phyloP scores from a whole-genome alignment of 1,139 yeast genomes.

The Meyerozyma sp. region DNA sequence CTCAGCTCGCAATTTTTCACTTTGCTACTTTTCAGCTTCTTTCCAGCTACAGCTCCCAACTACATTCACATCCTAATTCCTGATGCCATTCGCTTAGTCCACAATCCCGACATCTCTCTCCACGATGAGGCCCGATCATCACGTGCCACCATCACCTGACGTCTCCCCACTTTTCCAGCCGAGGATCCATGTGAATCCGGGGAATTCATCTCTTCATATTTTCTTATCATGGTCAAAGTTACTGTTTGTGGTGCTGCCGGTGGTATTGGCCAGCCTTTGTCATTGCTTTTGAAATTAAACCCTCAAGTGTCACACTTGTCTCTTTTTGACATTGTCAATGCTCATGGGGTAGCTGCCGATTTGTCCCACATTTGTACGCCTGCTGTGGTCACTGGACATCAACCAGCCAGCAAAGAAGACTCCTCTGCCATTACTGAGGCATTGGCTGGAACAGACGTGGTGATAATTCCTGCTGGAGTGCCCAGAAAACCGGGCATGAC shows the following conservation, averaged over 20 bases:
- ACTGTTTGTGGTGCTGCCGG: slow-evolving; percentile 79
- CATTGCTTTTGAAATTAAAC: slow-evolving; percentile 57
- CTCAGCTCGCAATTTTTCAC: too few relatives aligned
- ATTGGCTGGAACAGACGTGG: slow-evolving; percentile 51
- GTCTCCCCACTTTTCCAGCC: slow-evolving; percentile 1
- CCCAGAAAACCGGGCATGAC: slow-evolving; percentile 82
- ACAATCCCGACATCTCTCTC: too few relatives aligned
- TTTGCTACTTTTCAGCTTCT: too few relatives aligned
- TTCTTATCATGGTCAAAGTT: slow-evolving; percentile 49
- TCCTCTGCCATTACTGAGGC: slow-evolving; percentile 45
- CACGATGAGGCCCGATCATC: neutral
- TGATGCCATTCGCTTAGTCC: too few relatives aligned
- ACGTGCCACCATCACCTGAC: neutral
- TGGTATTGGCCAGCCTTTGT: slow-evolving; percentile 75
- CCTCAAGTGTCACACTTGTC: slow-evolving; percentile 51
- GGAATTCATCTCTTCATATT: neutral
- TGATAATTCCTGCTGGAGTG: slow-evolving; percentile 76
- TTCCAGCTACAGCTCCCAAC: too few relatives aligned
- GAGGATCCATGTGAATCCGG: slow-evolving; percentile 1
- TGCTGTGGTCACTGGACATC: slow-evolving; percentile 53
- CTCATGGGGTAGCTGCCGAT: slow-evolving; percentile 71
- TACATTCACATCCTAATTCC: neutral
- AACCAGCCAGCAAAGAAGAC: slow-evolving; percentile 47
- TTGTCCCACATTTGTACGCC: slow-evolving; percentile 64
- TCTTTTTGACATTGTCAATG: slow-evolving; percentile 62